phyloP scores from a whole-genome alignment of 2,329 filamentous ascomycete species.

The Trichoderma harzianum region DNA sequence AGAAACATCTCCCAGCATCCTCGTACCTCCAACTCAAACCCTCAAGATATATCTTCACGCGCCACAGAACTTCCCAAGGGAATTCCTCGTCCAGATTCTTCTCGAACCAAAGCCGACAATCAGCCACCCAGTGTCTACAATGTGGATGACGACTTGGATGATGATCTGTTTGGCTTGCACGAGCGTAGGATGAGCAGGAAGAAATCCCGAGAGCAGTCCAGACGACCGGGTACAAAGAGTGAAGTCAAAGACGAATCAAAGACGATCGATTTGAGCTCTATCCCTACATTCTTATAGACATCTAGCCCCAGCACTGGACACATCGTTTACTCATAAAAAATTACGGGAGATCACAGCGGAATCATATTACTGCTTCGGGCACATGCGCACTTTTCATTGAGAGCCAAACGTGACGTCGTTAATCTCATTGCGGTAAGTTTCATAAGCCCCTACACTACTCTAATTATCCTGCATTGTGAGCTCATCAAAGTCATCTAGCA shows the following conservation, averaged over 20 bases:
- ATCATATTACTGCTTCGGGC: neutral
- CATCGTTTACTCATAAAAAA: conserved; percentile 13
- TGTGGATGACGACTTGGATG: conserved; percentile 26
- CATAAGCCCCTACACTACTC: conserved; percentile 28
- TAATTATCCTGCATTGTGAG: conserved; percentile 47
- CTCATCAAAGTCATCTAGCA: conserved; percentile 92
- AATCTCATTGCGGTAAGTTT: conserved; percentile 15
- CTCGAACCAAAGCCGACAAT: neutral
- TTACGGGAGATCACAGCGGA: neutral
- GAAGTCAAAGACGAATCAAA: conserved; percentile 14
- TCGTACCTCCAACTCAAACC: neutral
- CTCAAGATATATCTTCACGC: neutral
- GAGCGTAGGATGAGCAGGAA: conserved; percentile 30
- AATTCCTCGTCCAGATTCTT: neutral
- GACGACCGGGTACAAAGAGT: conserved; percentile 17
- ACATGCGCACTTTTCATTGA: neutral
- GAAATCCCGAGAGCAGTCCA: conserved; percentile 31
- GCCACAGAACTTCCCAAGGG: neutral
- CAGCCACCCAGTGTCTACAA: neutral
- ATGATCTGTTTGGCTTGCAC: conserved; percentile 37
- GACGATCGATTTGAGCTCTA: conserved; percentile 29
- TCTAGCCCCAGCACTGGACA: conserved; percentile 24
- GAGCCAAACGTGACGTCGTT: neutral
- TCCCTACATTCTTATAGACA: conserved; percentile 36
- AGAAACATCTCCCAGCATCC: neutral